Evolutionary conservation across 495 filamentous ascomycete genomes (phyloP).

Genomic region (Neurospora sp.): DNA sequence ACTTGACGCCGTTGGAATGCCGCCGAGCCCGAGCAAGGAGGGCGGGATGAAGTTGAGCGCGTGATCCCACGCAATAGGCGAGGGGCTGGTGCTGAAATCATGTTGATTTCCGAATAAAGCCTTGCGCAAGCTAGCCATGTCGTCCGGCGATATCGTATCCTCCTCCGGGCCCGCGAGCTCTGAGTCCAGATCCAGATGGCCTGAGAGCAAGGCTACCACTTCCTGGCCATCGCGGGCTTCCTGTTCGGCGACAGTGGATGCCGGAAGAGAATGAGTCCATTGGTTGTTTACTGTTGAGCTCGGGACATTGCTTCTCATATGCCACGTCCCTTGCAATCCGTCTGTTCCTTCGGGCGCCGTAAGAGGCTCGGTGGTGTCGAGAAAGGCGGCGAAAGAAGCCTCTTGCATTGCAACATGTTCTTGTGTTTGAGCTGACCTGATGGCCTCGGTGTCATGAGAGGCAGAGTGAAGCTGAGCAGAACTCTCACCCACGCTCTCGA

Average conservation of each 20-base stretch:
- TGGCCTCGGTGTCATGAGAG: constrained; percentile 31
- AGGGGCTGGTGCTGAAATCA: background rate
- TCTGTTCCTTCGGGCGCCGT: constrained; percentile 15
- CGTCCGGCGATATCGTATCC: constrained; percentile 11
- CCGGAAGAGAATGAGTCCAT: background rate
- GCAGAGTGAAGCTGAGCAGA: constrained; percentile 42
- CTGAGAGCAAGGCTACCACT: constrained; percentile 31
- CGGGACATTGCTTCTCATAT: background rate
- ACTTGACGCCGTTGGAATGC: constrained; percentile 4
- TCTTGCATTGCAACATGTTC: constrained; percentile 29
- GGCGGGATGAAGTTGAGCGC: constrained; percentile 33
- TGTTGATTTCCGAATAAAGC: constrained; percentile 26
- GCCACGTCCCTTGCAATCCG: constrained; percentile 11
- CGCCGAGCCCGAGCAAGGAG: constrained; percentile 2
- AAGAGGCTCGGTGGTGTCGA: constrained; percentile 25
- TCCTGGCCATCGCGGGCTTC: constrained; percentile 33
- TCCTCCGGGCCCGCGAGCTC: constrained; percentile 6
- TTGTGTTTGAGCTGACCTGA: constrained; percentile 19
- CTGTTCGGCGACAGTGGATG: constrained; percentile 22
- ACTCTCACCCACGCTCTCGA: constrained; percentile 13
- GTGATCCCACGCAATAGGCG: constrained; percentile 26
- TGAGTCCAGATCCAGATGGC: constrained; percentile 12
- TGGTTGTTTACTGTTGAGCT: background rate
- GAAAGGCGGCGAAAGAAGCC: constrained; percentile 33
- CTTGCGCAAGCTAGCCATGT: constrained; percentile 19